Base-by-base conservation (phyloP, 192 early-diverging fungal genomes). In the Coemansia sp. region DNA sequence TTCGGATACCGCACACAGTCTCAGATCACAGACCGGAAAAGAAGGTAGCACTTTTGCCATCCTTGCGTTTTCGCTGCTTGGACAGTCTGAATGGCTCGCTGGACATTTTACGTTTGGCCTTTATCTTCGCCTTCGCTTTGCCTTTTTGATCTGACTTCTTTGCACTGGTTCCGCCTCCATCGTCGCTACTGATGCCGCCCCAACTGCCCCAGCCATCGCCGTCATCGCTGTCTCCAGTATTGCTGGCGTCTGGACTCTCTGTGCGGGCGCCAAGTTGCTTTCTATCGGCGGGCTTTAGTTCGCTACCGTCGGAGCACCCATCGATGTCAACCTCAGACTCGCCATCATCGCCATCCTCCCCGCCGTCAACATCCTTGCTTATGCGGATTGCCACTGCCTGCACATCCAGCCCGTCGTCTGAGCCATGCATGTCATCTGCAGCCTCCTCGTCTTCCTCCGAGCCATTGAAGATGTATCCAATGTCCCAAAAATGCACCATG, bases 401-500 rank as follows among this genome's bases (percentile, higher is more conserved):
- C 1, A 62, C 78, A 56, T 81, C 74, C 14, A 72, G 44, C 44
- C 58, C 56, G 14, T 63, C 62, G 9, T 38, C 62, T 0, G 18
- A 56, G 10, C 50, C 58, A 2, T 22, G 54, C 26, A 19, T 24
- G 52, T 52, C 63, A 14, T 41, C 9, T 4, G 30, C 32, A 0
- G 68, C 30, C 14, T 49, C 49, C 7, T 60, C 61, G 1, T 49
- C 54, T 56, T 83, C 81, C 31, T 72, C 82, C 1, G 78, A 77
- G 28, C 84, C 85, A 4, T 83, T 76, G 9, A 71, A 79, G 28
- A 94, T 77, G 50, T 87, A 86, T 6, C 77, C 78, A 67, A 88
- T 85, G 77, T 90, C 85, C 94, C 95, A 99, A 69, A 99, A 93
- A 56, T 88, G 87, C 24, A 99, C 85, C 2, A 84, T 83, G 48